These are phyloP conservation scores for Rugosomyces carneus DNA, from an alignment of 1,284 basidiomycete genomes.

Conservation along the genomic window DNA sequence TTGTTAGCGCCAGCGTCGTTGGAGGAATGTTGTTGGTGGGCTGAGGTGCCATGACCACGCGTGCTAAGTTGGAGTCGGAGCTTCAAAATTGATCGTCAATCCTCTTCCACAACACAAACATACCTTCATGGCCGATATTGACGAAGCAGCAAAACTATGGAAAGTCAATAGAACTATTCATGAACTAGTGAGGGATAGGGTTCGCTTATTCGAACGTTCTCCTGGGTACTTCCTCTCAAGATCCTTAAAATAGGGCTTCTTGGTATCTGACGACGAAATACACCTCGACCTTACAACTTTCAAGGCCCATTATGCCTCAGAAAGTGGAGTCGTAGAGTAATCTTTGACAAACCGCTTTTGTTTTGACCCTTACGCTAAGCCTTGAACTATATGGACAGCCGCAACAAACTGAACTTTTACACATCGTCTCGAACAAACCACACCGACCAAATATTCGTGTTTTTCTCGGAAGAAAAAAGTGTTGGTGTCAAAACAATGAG, in stretches of 20 bases:
- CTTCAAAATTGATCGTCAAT: conserved; percentile 21
- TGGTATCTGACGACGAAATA: conserved; percentile 88
- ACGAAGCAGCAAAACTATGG: conserved; percentile 85
- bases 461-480: conserved; percentile 89
- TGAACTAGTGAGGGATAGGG: conserved; percentile 92
- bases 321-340: conserved; percentile 62
- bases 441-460: conserved; percentile 85
- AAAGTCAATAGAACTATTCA: conserved; percentile 96
- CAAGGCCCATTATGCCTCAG: conserved; percentile 56
- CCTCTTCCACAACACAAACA: conserved; percentile 9
- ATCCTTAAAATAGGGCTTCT: conserved; percentile 61
- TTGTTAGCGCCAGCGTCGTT: conserved; percentile 34
- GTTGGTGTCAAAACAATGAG: conserved; percentile 95
- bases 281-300: conserved; percentile 80
- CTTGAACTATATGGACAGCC: conserved; percentile 41
- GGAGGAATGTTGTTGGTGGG: conserved; percentile 27
- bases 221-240: background rate
- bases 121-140: conserved; percentile 54
- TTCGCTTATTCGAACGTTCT: conserved; percentile 30
- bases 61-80: conserved; percentile 25
- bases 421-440: conserved; percentile 67
- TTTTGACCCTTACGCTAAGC: conserved; percentile 6
- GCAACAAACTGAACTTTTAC: conserved; percentile 83
- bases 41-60: conserved; percentile 29
- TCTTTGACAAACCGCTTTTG: conserved; percentile 12